Evolutionary conservation across 2,329 filamentous ascomycete genomes (phyloP), one percentile per base, ranked within the genome.

Genomic region (Hypoxylon sp.): DNA sequence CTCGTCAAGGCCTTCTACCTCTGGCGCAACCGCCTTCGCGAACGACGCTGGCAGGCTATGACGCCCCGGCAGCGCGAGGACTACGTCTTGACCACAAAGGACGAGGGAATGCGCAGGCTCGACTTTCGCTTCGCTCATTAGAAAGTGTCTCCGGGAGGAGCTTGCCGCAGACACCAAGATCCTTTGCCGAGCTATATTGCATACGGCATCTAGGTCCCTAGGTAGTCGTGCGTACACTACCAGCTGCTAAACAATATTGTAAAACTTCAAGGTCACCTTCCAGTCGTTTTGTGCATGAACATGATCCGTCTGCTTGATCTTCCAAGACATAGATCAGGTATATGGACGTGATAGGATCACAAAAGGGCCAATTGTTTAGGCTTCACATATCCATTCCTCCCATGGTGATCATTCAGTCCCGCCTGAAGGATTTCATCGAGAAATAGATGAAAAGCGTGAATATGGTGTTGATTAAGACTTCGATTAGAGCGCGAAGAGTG

Each of bases 51-150:
- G 80, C 72, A 75, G 47, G 70, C 73, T 0, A 63, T 82, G 70
- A 76, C 74, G 0, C 70, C 74, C 27, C 74, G 79, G 65, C 75
- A 84, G 69, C 76, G 78, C 68, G 73, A 77, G 23, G 68, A 78
- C 1, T 85, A 85, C 56, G 56, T 81, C 2, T 64, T 76, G 27
- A 81, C 77, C 23, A 82, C 80, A 0, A 78, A 71, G 3, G 82
- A 85, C 55, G 74, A 83, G 66, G 83, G 83, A 1, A 63, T 63
- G 60, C 60, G 57, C 71, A 78, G 84, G 66, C 68, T 83, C 50
- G 81, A 85, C 62, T 85, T 85, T 65, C 69, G 79, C 15, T 85
- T 85, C 58, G 77, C 70, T 9, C 79, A 81, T 62, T 82, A 74
- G 35, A 17, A 3, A n/a, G n/a, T n/a, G n/a, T n/a, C n/a, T n/a